Evolutionary conservation across 1,284 basidiomycete genomes (phyloP), one percentile per base, ranked within the genome.

Genomic region (Naganishia cerealis): DNA sequence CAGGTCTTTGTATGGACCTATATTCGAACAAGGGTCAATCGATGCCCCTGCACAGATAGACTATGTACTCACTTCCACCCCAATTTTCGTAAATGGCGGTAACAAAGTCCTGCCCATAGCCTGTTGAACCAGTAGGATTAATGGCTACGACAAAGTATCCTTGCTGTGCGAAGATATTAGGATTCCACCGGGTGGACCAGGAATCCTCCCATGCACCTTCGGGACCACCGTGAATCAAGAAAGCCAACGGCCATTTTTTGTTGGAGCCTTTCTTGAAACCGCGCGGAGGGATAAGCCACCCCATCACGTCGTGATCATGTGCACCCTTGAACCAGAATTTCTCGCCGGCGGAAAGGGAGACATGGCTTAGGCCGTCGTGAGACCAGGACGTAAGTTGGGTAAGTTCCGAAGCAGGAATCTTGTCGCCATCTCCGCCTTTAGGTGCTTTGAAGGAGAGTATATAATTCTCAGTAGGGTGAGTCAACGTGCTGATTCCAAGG

Each of bases 121-220:
- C 88, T 1, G 91, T 93, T 53, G 88, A 90, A 7, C 92, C 92
- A 1, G 92, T 92, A 2, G 92, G 91, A 76, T 96, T 96, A 73
- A 94, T 88, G 24, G 88, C 85, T 38, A 94, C 84, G 16, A 87
- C 86, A 73, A 94, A 87, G 78, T 94, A 95, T 0, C 92, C 83
- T 57, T 75, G 72, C 1, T 75, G 71, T 1, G 81, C 81, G 63
- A 76, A 82, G 2, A 81, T 62, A 72, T 92, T 90, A 0, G 87
- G 89, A 79, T 95, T 95, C 92, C 92, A 96, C 57, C 91, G 82
- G 40, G 87, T 91, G 1, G 87, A 88, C 91, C 91, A 92, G 69
- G 85, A 82, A 75, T 92, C 91, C 72, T 87, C 85, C 91, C 90
- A 93, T 68, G 87, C 89, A 48, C 87, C 82, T 80, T 91, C 87